Evolutionary conservation across 805 yeast genomes (phyloP).

Genomic region (Candida adriatica): DNA sequence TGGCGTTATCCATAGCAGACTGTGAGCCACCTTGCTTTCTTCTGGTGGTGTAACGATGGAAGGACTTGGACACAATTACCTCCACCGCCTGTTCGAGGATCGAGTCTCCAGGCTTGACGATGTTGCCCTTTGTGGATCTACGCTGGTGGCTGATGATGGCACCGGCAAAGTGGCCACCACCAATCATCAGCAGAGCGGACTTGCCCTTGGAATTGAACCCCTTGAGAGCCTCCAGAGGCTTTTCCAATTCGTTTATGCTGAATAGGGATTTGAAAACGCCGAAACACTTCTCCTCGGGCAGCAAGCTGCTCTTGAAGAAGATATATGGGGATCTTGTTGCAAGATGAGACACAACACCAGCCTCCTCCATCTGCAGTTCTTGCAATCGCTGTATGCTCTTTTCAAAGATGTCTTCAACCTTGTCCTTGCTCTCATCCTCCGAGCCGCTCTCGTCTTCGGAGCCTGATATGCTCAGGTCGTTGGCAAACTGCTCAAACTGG

Average conservation of each 20-base stretch:
- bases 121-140: conserved; percentile 48
- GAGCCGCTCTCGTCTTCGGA: conserved; percentile 34
- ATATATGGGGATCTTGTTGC: conserved; percentile 69
- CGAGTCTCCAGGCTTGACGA: conserved; percentile 38
- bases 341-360: conserved; percentile 39
- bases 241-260: conserved; percentile 31
- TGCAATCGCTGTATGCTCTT: conserved; percentile 17
- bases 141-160: conserved; percentile 78
- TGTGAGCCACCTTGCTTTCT: conserved; percentile 98
- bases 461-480: conserved; percentile 53
- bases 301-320: conserved; percentile 41
- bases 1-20: conserved; percentile 82
- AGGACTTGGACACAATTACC: conserved; percentile 70
- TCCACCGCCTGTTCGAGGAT: conserved; percentile 58
- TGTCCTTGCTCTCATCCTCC: conserved; percentile 13
- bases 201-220: conserved; percentile 17
- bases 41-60: conserved; percentile 92
- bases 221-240: conserved; percentile 43
- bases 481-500: conserved; percentile 51
- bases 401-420: conserved; percentile 18
- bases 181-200: conserved; percentile 87
- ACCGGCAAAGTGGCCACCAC: conserved; percentile 98
- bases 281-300: conserved; percentile 43
- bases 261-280: conserved; percentile 66
- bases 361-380: conserved; percentile 16